These are phyloP conservation scores for Apiotrichum laibachii DNA, from an alignment of 1,284 basidiomycete species.

Conservation along the genomic window DNA sequence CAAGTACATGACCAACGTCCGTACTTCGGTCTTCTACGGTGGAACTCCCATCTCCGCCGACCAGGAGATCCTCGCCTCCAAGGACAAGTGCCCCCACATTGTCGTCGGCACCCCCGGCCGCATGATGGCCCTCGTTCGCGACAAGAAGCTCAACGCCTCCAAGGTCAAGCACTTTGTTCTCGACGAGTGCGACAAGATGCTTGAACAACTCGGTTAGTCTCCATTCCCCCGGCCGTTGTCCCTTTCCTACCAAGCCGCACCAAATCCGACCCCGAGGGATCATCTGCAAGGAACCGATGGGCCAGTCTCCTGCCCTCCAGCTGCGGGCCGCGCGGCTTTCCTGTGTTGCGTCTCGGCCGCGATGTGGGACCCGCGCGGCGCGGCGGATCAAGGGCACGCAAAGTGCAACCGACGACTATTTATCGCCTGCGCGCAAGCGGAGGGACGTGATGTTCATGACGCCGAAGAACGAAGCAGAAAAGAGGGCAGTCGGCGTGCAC, in stretches of 20 bases:
- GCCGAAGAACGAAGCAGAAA: neutral
- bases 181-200: constrained; percentile 99
- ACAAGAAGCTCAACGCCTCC: constrained; percentile 87
- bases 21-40: constrained; percentile 96
- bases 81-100: constrained; percentile 97
- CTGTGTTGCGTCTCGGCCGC: neutral
- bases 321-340: neutral
- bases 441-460: neutral
- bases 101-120: constrained; percentile 97
- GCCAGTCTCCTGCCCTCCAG: neutral
- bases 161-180: constrained; percentile 98
- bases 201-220: constrained; percentile 99
- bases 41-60: constrained; percentile 94
- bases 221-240: constrained; percentile 14
- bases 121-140: constrained; percentile 84
- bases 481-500: constrained; percentile 1
- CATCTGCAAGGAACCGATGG: neutral
- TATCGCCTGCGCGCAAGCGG: neutral
- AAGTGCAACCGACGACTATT: neutral
- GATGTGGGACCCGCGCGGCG: neutral
- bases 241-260: neutral
- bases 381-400: neutral
- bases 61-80: constrained; percentile 90
- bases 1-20: constrained; percentile 99
- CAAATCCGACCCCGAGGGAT: constrained; percentile 9